Percentiles rank a stretch among this genome's conserved stretches.
phyloP scores from a whole-genome alignment of 345 rosid genomes.

The Boechera divaricarpa region DNA sequence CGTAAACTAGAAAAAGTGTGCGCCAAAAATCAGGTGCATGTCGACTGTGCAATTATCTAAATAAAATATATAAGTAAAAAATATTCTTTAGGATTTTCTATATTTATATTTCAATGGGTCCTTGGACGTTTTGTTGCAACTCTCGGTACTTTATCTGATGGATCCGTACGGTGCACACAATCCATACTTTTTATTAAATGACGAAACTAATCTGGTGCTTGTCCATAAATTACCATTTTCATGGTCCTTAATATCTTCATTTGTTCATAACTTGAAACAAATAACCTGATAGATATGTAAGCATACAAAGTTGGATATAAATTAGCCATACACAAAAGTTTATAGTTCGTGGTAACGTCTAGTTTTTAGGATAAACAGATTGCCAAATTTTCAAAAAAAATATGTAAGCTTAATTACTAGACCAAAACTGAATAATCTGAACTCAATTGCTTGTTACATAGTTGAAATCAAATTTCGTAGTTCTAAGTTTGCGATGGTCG shows the following conservation, averaged over 20 bases:
- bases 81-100: background rate
- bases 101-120: background rate
- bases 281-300: too few relatives aligned
- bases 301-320: background rate
- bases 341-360: background rate
- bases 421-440: background rate
- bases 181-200: background rate
- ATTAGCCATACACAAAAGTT: background rate
- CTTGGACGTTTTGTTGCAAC: conserved; percentile 33
- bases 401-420: background rate
- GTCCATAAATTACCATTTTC: conserved; percentile 1
- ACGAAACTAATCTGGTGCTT: conserved; percentile 5
- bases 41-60: background rate
- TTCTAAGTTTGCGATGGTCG: conserved; percentile 15
- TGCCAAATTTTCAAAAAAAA: background rate
- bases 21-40: background rate
- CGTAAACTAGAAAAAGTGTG: background rate
- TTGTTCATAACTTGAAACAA: background rate
- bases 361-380: background rate
- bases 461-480: background rate
- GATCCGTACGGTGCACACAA: conserved; percentile 44
- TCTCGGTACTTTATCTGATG: conserved; percentile 32
- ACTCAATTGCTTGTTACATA: background rate
- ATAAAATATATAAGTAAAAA: background rate
- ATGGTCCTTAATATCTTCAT: background rate